A percentile compares a stretch with the other conserved stretches of the same genome.
These are phyloP conservation scores for Diplodia seriata DNA, from an alignment of 2,329 filamentous ascomycete genomes.

Conservation along the genomic window DNA sequence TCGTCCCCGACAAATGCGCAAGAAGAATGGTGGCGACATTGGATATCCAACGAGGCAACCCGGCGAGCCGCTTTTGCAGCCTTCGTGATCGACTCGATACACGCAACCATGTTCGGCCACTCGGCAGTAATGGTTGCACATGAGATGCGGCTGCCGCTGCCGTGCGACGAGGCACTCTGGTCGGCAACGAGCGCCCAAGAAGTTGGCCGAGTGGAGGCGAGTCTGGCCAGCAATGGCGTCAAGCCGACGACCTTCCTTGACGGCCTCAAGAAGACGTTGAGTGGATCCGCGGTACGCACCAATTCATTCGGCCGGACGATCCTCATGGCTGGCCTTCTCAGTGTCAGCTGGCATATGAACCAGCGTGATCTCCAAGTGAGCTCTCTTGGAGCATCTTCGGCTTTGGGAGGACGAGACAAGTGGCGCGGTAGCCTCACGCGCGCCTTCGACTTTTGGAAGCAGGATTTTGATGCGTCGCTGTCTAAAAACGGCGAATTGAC, in stretches of 20 bases:
- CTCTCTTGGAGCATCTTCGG: conserved; percentile 79
- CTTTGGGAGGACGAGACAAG: conserved; percentile 85
- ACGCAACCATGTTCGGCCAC: conserved; percentile 97
- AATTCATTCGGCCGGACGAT: conserved; percentile 94
- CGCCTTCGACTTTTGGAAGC: conserved; percentile 93
- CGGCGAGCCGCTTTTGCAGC: conserved; percentile 89
- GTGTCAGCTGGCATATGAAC: conserved; percentile 97
- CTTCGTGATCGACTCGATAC: conserved; percentile 93
- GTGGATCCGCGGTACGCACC: conserved; percentile 82
- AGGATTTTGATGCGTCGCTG: conserved; percentile 84
- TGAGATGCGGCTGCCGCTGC: conserved; percentile 88
- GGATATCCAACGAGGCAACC: conserved; percentile 94
- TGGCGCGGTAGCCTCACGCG: conserved; percentile 86
- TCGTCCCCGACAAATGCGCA: conserved; percentile 66
- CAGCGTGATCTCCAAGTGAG: conserved; percentile 92
- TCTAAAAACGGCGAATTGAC: conserved; percentile 58
- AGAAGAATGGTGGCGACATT: conserved; percentile 93
- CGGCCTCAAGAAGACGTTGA: conserved; percentile 86
- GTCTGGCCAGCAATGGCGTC: conserved; percentile 78
- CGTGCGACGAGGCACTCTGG: conserved; percentile 93
- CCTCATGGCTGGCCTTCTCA: conserved; percentile 90
- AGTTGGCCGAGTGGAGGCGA: conserved; percentile 82
- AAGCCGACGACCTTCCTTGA: conserved; percentile 89
- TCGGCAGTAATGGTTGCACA: conserved; percentile 97
- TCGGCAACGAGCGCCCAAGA: conserved; percentile 86